phyloP scores from a whole-genome alignment of 306 rosid genomes.

The Sphenostylis stenocarpa region DNA sequence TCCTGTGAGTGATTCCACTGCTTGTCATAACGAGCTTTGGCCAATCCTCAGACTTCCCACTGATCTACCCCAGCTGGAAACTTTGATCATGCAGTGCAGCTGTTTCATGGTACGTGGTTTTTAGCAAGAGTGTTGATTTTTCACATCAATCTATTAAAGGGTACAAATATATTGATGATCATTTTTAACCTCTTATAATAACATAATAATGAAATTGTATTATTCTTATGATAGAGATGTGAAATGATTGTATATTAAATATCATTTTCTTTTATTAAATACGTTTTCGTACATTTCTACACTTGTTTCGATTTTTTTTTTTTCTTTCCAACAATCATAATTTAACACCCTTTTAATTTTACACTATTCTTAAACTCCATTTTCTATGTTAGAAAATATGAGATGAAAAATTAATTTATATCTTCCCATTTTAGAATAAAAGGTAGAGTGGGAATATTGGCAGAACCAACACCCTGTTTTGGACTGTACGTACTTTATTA shows the following conservation, averaged over 20 bases:
- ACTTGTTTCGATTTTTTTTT: background rate
- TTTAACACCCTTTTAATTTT: background rate
- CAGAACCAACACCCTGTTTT: background rate
- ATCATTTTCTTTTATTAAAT: too few relatives aligned
- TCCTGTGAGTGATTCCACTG: background rate
- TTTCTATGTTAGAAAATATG: background rate
- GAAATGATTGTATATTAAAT: too few relatives aligned
- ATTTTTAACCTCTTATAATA: too few relatives aligned
- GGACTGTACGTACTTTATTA: too few relatives aligned
- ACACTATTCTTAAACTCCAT: background rate
- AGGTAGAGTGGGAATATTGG: background rate
- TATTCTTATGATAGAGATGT: too few relatives aligned
- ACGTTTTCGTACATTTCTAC: background rate
- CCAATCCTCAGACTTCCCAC: conserved; percentile 18
- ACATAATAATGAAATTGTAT: too few relatives aligned
- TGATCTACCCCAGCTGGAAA: conserved; percentile 30
- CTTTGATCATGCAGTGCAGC: conserved; percentile 26
- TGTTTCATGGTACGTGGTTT: conserved; percentile 27
- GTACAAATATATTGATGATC: too few relatives aligned
- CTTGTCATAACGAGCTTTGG: background rate
- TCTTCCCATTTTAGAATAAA: too few relatives aligned
- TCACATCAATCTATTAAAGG: background rate
- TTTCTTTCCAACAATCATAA: background rate
- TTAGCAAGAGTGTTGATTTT: background rate
- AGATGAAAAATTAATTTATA: background rate